Evolutionary conservation across 116 monocot species (phyloP).

Genomic region (Dioscorea cayenensis): DNA sequence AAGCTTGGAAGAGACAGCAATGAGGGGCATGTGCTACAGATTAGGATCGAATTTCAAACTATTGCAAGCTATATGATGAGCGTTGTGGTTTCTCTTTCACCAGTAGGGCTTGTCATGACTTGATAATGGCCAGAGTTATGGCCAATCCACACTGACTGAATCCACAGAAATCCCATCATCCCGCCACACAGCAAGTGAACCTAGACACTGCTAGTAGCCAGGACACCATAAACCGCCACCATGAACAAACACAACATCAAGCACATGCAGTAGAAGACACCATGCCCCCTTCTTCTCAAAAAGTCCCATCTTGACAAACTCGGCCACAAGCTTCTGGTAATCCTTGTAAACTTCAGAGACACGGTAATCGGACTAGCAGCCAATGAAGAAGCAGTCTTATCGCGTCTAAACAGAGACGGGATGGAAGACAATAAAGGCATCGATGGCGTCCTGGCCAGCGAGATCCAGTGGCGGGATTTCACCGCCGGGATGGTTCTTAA

Average conservation of each 20-base stretch:
- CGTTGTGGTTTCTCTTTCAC: conserved; percentile 72
- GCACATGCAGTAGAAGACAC: conserved; percentile 7
- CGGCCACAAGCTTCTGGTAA: conserved; percentile 44
- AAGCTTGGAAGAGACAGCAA: conserved; percentile 31
- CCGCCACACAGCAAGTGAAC: conserved; percentile 30
- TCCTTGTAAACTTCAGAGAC: conserved; percentile 47
- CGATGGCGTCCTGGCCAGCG: conserved; percentile 58
- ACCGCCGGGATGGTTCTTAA: conserved; percentile 48
- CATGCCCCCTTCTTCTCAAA: conserved; percentile 26
- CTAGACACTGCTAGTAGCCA: conserved; percentile 6
- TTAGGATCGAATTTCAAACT: conserved; percentile 62
- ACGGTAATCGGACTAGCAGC: conserved; percentile 29
- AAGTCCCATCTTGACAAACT: too few species aligned
- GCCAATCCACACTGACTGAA: conserved; percentile 52
- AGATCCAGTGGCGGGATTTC: conserved; percentile 41
- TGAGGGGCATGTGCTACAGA: conserved; percentile 57
- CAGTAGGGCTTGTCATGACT: conserved; percentile 31
- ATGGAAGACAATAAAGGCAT: conserved; percentile 61
- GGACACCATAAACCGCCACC: conserved; percentile 21
- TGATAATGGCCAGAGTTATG: conserved; percentile 57
- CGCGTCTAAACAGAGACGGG: conserved; percentile 25
- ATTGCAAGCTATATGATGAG: conserved; percentile 72
- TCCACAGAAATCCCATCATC: conserved; percentile 52
- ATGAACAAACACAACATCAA: conserved; percentile 18
- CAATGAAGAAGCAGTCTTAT: conserved; percentile 38